Evolutionary conservation across 2,329 filamentous ascomycete genomes (phyloP).

Genomic region (Xylaria polymorpha): DNA sequence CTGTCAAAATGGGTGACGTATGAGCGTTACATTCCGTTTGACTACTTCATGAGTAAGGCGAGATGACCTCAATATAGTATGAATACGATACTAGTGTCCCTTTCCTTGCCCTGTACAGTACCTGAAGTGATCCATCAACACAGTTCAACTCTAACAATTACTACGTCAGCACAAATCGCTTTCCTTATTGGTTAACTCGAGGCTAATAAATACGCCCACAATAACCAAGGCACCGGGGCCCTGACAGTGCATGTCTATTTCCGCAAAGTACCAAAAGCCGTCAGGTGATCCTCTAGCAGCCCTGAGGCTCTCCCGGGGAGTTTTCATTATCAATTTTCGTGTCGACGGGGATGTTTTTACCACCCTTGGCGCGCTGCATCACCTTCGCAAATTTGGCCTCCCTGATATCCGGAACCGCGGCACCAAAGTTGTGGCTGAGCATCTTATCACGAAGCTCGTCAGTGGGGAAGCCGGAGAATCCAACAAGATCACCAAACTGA

Average conservation of each 20-base stretch:
- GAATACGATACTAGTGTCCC: too few relatives aligned
- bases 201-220: too few relatives aligned
- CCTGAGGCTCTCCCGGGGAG: constrained; percentile 34
- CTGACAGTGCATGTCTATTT: too few relatives aligned
- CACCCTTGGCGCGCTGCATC: constrained; percentile 29
- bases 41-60: too few relatives aligned
- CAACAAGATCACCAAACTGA: constrained; percentile 29
- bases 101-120: too few relatives aligned
- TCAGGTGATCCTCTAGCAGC: constrained; percentile 23
- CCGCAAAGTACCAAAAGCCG: background rate
- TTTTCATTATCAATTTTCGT: constrained; percentile 24
- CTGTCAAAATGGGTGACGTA: too few relatives aligned
- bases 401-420: constrained; percentile 27
- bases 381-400: constrained; percentile 24
- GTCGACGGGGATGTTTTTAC: constrained; percentile 31
- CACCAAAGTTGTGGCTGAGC: constrained; percentile 32
- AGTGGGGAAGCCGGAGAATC: constrained; percentile 29
- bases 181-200: background rate
- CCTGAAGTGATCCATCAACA: too few relatives aligned
- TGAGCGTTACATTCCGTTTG: too few relatives aligned
- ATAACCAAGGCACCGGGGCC: too few relatives aligned
- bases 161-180: background rate
- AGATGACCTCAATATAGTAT: too few relatives aligned
- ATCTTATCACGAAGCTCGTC: constrained; percentile 29
- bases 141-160: too few relatives aligned